phyloP scores from a whole-genome alignment of 495 filamentous ascomycete genomes.

The Trichoderma erinaceum region DNA sequence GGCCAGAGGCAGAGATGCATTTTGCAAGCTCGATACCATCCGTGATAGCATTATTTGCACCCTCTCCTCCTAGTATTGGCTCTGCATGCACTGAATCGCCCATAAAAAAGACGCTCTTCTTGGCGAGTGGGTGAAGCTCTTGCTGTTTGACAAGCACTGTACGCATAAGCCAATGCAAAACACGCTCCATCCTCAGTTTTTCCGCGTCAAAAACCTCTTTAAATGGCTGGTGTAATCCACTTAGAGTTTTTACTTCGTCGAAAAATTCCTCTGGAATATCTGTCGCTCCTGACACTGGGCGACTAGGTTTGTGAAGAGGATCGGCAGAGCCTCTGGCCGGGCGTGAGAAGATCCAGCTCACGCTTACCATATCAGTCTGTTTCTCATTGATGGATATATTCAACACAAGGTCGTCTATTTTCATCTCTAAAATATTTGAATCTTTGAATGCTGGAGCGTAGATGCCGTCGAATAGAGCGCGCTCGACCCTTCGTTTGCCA shows the following conservation, averaged over 20 bases:
- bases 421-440: constrained; percentile 11
- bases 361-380: constrained; percentile 16
- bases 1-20: constrained; percentile 21
- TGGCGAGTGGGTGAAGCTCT: constrained; percentile 24
- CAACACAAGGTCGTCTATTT: constrained; percentile 22
- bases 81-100: constrained; percentile 37
- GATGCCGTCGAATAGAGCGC: constrained; percentile 18
- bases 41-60: constrained; percentile 34
- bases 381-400: constrained; percentile 27
- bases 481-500: constrained; percentile 29
- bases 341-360: constrained; percentile 37
- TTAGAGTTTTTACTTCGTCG: constrained; percentile 26
- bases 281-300: constrained; percentile 24
- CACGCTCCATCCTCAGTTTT: constrained; percentile 27
- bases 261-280: constrained; percentile 32
- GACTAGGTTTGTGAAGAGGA: constrained; percentile 30
- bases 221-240: constrained; percentile 27
- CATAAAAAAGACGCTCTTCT: constrained; percentile 27
- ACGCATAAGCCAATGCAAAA: constrained; percentile 42
- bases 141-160: constrained; percentile 17
- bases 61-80: constrained; percentile 38
- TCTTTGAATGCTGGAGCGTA: constrained; percentile 12
- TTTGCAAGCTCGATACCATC: constrained; percentile 35
- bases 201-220: constrained; percentile 28
- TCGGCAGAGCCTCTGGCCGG: constrained; percentile 23